Percentiles rank a stretch among this genome's conserved stretches.
These are phyloP conservation scores for Nowakowskiella sp. DNA, from an alignment of 192 early-diverging fungal species.

Conservation along the genomic window DNA sequence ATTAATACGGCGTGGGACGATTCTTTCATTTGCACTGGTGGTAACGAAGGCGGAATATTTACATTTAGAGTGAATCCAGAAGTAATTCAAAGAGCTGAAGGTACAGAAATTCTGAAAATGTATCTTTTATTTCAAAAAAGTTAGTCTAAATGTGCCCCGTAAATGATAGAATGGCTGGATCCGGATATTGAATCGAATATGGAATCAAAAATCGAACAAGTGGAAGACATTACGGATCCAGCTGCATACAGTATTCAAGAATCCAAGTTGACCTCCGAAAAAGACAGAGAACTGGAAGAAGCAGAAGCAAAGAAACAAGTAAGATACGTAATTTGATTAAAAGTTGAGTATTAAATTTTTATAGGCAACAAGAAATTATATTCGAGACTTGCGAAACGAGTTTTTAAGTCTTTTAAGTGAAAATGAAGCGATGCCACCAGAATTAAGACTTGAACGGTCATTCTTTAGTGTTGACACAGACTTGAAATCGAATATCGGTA, in stretches of 20 bases:
- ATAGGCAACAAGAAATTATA: conserved; percentile 31
- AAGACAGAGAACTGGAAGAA: conserved; percentile 43
- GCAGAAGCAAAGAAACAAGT: conserved; percentile 50
- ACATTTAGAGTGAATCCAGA: conserved; percentile 31
- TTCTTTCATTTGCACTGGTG: conserved; percentile 35
- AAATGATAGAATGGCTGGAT: not conserved
- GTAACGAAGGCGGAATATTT: conserved; percentile 49
- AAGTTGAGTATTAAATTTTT: conserved; percentile 2
- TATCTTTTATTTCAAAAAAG: not conserved
- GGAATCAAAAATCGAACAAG: not conserved
- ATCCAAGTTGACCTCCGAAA: conserved; percentile 48
- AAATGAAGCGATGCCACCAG: conserved; percentile 25
- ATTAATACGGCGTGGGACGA: conserved; percentile 43
- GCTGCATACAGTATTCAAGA: conserved; percentile 49
- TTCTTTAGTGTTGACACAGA: conserved; percentile 40
- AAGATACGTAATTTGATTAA: not conserved
- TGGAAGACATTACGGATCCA: conserved; percentile 43
- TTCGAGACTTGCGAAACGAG: conserved; percentile 43
- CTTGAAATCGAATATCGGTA: conserved; percentile 37
- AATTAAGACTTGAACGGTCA: conserved; percentile 4
- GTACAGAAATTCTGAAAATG: conserved; percentile 7
- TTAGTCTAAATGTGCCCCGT: too few species aligned
- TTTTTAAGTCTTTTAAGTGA: conserved; percentile 38
- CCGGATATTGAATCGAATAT: not conserved
- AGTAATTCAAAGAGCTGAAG: conserved; percentile 25